Conservation (phyloP, 768 basidiomycete genomes). For the Trametes cingulata region DNA sequence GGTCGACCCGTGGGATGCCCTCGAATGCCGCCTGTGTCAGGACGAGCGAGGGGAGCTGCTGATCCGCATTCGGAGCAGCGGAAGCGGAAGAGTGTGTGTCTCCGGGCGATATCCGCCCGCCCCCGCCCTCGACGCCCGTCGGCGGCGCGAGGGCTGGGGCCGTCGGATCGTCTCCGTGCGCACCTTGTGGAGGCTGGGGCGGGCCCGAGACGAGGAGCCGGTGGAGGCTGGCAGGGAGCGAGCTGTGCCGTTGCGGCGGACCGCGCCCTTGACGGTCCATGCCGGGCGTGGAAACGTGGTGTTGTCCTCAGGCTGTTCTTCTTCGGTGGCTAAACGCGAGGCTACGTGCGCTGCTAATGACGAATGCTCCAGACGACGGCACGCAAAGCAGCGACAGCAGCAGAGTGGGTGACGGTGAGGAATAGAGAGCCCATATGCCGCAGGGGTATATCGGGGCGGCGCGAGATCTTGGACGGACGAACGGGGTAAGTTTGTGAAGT, state of each 20-base stretch:
- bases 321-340: not conserved
- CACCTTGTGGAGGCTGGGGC: slow-evolving; percentile 3
- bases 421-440: slow-evolving; percentile 19
- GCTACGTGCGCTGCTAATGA: slow-evolving; percentile 5
- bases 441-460: slow-evolving; percentile 6
- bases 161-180: not conserved
- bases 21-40: slow-evolving; percentile 2
- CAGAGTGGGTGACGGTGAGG: slow-evolving; percentile 9
- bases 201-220: slow-evolving; percentile 14
- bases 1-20: not conserved
- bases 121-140: not conserved
- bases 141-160: not conserved
- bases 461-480: slow-evolving; percentile 7
- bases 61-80: not conserved
- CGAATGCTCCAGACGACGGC: slow-evolving; percentile 10
- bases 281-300: not conserved
- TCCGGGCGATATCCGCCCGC: not conserved
- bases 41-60: slow-evolving; percentile 9
- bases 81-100: not conserved
- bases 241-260: slow-evolving; percentile 18
- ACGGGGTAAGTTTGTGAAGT: not conserved
- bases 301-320: too few relatives aligned
- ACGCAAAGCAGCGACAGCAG: slow-evolving; percentile 8
- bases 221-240: slow-evolving; percentile 20
- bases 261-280: slow-evolving; percentile 20